Evolutionary conservation across 805 yeast species (phyloP), one percentile per base, ranked within the genome.

Genomic region (Scheffersomyces coipomensis): DNA sequence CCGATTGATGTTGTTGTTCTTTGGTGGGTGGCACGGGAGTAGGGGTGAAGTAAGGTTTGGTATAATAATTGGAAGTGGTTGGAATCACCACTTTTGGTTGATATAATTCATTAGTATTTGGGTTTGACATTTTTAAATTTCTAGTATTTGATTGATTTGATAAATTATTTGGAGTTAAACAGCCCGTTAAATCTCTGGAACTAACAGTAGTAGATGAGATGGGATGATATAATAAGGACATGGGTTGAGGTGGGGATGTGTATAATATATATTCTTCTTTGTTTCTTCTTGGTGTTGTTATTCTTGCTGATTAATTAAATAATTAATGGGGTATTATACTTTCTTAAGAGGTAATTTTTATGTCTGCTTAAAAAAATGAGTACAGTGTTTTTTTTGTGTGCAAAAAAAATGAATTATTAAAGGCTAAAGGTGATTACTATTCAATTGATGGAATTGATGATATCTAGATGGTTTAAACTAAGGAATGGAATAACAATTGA

Each of bases 151-250:
- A 27, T 26, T 31, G 17, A 16, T 30, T 31, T 5, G 17, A 18
- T n/a, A 19, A 23, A 12, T 19, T 17, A 33, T 27, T 53, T 27
- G 66, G 67, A 1, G 67, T 62, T 29, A 62, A 51, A 45, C 66
- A 60, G 21, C 68, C 68, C 18, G 49, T 35, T 25, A 37, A 11
- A 19, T 55, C 62, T 38, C 64, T 52, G 41, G 47, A 58, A 39
- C 50, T 54, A 34, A 52, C 42, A 5, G 62, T 50, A 38, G 62
- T 52, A 3, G 66, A 49, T 13, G 30, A 13, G 36, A 58, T 42
- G 33, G 71, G 71, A 38, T 65, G 69, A 38, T 56, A 60, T 37
- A 64, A 53, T 29, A 55, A 48, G 13, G 66, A 51, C 66, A 61
- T 60, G 5, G 5, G 12, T n/a, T 5, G 12, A 13, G 5, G 12